Evolutionary conservation across 768 basidiomycete genomes (phyloP).

Genomic region (Podaxis carcinomalis): DNA sequence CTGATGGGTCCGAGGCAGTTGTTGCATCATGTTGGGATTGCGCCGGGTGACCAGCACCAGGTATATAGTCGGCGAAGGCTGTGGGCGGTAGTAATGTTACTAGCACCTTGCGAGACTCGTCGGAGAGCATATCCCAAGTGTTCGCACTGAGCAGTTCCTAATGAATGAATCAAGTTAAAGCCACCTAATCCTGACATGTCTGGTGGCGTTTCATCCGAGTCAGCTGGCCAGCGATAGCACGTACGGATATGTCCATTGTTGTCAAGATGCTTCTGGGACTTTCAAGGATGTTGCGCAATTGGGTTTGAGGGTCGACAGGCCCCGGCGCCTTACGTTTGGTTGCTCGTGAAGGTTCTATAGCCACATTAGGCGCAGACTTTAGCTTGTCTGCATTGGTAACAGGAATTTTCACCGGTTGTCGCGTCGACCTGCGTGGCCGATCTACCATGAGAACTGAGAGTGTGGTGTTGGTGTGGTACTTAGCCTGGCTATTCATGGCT

Average conservation of each 20-base stretch:
- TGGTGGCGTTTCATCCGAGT: constrained; percentile 3
- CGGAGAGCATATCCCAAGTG: constrained; percentile 43
- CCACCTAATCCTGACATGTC: constrained; percentile 9
- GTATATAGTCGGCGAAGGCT: constrained; percentile 31
- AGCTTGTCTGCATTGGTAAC: constrained; percentile 8
- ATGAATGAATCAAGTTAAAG: constrained; percentile 21
- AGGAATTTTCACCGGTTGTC: constrained; percentile 14
- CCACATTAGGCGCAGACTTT: constrained; percentile 10
- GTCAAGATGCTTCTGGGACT: constrained; percentile 47
- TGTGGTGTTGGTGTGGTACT: not conserved
- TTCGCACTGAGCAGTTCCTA: constrained; percentile 46
- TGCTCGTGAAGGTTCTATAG: constrained; percentile 12
- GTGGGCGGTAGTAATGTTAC: constrained; percentile 42
- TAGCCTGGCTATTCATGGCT: not conserved
- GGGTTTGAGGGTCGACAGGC: constrained; percentile 25
- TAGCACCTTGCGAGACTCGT: constrained; percentile 32
- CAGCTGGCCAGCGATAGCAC: constrained; percentile 16
- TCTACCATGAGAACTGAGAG: constrained; percentile 19
- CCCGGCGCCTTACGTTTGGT: constrained; percentile 27
- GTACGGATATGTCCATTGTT: constrained; percentile 46
- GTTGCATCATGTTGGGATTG: constrained; percentile 29
- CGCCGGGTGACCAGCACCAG: constrained; percentile 23
- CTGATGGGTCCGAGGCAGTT: constrained; percentile 1
- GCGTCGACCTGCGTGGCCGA: constrained; percentile 26
- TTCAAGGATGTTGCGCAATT: constrained; percentile 36